Percentiles rank a stretch among this genome's conserved stretches.
phyloP scores from a whole-genome alignment of 176 grass and related monocot species.

The Paspalum notatum region DNA sequence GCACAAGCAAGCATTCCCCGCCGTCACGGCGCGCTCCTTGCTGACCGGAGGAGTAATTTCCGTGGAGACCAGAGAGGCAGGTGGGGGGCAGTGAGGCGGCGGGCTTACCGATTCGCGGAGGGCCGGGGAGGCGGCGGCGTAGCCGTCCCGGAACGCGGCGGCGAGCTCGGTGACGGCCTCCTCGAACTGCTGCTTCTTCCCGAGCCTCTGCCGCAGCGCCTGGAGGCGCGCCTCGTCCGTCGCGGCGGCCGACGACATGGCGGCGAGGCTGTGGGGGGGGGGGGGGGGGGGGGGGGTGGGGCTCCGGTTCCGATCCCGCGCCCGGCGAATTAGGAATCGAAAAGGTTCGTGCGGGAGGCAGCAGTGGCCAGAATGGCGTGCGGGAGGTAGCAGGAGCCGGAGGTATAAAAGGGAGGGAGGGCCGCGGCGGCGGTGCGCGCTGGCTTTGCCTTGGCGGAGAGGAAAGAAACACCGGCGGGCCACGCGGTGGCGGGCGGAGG shows the following conservation, averaged over 20 bases:
- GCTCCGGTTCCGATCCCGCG: neutral
- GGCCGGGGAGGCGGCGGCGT: constrained; percentile 54
- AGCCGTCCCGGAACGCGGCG: constrained; percentile 52
- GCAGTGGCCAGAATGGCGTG: no score
- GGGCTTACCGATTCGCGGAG: constrained; percentile 70
- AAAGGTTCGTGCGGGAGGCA: neutral
- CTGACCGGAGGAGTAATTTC: neutral
- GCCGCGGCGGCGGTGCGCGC: neutral
- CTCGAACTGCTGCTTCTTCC: constrained; percentile 85
- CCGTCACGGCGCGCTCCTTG: no score
- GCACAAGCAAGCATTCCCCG: no score
- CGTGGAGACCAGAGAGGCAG: neutral
- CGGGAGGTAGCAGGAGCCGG: no score
- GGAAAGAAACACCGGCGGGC: constrained; percentile 40
- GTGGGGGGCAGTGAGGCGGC: neutral
- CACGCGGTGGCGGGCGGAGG: no score
- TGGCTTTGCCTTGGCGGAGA: constrained; percentile 42
- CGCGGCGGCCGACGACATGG: constrained; percentile 41
- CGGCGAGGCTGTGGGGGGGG: neutral
- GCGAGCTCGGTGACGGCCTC: constrained; percentile 66
- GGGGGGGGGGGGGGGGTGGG: neutral
- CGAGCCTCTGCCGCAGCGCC: constrained; percentile 71
- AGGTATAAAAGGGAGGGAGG: constrained; percentile 27
- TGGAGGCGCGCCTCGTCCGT: constrained; percentile 62
- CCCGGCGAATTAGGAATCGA: neutral